These are phyloP conservation scores for Hamigera avellanea DNA, from an alignment of 495 filamentous ascomycete species.

Conservation along the genomic window DNA sequence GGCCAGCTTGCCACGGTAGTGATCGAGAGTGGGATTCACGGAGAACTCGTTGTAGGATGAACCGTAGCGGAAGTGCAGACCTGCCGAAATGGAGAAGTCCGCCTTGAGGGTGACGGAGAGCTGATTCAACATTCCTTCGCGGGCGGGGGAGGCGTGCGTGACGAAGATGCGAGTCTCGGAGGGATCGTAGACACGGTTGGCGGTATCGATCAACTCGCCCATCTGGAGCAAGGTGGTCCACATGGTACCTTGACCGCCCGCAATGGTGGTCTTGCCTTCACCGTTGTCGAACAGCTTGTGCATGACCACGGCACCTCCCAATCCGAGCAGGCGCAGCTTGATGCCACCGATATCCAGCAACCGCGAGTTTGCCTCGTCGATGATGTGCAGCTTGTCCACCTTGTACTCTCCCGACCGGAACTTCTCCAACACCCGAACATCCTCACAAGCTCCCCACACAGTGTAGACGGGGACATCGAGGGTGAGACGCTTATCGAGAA, in stretches of 20 bases:
- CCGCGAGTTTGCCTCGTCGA: constrained; percentile 94
- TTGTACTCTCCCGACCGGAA: constrained; percentile 98
- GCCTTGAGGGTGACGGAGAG: constrained; percentile 95
- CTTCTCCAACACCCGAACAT: constrained; percentile 95
- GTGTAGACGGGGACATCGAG: constrained; percentile 96
- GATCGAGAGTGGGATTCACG: constrained; percentile 94
- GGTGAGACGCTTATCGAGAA: constrained; percentile 77
- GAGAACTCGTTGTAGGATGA: constrained; percentile 99
- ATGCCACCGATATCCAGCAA: constrained; percentile 90
- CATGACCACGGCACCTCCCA: constrained; percentile 98
- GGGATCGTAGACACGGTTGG: constrained; percentile 95
- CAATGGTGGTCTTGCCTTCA: constrained; percentile 94
- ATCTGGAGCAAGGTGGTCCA: constrained; percentile 98
- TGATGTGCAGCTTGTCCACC: constrained; percentile 92
- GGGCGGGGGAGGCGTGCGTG: constrained; percentile 92
- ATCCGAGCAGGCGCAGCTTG: constrained; percentile 85
- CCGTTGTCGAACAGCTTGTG: constrained; percentile 99
- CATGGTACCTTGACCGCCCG: constrained; percentile 98
- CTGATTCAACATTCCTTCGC: constrained; percentile 95
- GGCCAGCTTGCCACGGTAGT: constrained; percentile 98
- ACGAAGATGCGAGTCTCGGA: constrained; percentile 97
- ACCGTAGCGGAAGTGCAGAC: constrained; percentile 96
- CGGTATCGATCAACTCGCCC: constrained; percentile 96
- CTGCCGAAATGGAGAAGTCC: constrained; percentile 96
- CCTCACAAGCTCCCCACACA: constrained; percentile 98